phyloP scores from a whole-genome alignment of 2,329 filamentous ascomycete species.

The Domatiomyces catenatus region DNA sequence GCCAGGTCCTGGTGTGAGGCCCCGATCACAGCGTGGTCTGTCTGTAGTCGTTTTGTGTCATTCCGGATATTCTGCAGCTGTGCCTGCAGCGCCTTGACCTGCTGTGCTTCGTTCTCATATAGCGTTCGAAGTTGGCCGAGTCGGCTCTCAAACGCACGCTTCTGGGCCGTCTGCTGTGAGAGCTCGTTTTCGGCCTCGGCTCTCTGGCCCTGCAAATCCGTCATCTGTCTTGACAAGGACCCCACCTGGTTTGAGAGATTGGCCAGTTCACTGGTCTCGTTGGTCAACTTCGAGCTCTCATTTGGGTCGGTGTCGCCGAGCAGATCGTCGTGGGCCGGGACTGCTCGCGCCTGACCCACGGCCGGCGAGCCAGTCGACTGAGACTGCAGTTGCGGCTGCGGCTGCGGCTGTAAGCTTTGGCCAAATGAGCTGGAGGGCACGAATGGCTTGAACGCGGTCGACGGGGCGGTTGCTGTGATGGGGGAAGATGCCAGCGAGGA shows the following conservation, averaged over 20 bases:
- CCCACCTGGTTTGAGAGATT: slow-evolving; percentile 94
- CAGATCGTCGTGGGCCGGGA: slow-evolving; percentile 60
- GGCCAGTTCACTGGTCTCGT: slow-evolving; percentile 80
- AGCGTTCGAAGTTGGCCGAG: slow-evolving; percentile 70
- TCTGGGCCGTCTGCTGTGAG: slow-evolving; percentile 66
- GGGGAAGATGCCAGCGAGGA: slow-evolving; percentile 37
- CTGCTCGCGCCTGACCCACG: slow-evolving; percentile 24
- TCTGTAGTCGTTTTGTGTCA: slow-evolving; percentile 70
- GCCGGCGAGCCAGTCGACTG: slow-evolving; percentile 56
- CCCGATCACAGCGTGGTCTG: slow-evolving; percentile 70
- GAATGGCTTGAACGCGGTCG: slow-evolving; percentile 69
- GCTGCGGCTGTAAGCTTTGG: slow-evolving; percentile 58
- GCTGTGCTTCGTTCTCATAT: slow-evolving; percentile 86
- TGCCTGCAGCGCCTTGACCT: slow-evolving; percentile 71
- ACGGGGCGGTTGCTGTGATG: slow-evolving; percentile 15
- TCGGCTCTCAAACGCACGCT: slow-evolving; percentile 81
- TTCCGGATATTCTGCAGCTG: slow-evolving; percentile 59
- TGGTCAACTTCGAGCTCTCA: slow-evolving; percentile 71
- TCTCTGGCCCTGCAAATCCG: slow-evolving; percentile 75
- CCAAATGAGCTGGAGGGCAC: slow-evolving; percentile 86
- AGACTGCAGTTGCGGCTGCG: slow-evolving; percentile 43
- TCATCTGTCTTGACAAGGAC: slow-evolving; percentile 81
- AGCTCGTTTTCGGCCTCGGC: slow-evolving; percentile 65
- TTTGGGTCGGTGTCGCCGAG: slow-evolving; percentile 83
- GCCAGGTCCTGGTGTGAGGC: slow-evolving; percentile 67